phyloP scores from a whole-genome alignment of 139 green algal species.

The Micromonas commoda region DNA sequence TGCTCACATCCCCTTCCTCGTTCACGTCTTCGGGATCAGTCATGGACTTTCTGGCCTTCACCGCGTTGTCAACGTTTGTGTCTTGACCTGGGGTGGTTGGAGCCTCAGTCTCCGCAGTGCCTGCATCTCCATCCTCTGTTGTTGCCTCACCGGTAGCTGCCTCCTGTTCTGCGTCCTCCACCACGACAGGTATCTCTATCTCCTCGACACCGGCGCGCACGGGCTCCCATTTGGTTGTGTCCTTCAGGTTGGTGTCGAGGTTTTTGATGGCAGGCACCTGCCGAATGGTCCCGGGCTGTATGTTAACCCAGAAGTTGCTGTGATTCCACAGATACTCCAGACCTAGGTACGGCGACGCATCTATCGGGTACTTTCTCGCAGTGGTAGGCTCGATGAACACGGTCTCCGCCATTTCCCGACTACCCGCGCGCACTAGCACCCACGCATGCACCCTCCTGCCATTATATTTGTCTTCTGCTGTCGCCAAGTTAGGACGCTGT shows the following conservation, averaged over 20 bases:
- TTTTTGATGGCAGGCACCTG: not conserved
- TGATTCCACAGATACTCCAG: conserved; percentile 70
- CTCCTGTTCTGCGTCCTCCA: too few relatives aligned
- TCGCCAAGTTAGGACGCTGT: not conserved
- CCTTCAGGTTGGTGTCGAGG: not conserved
- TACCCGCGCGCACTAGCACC: conserved; percentile 66
- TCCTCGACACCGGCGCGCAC: not conserved
- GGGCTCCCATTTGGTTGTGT: not conserved
- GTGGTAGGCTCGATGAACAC: conserved; percentile 70
- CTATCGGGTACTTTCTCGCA: conserved; percentile 45
- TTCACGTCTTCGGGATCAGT: not conserved
- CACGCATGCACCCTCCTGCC: conserved; percentile 59
- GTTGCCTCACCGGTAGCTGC: too few relatives aligned
- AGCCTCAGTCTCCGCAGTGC: too few relatives aligned
- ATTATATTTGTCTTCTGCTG: conserved; percentile 1
- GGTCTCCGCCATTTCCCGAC: conserved; percentile 50
- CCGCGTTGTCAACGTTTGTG: too few relatives aligned
- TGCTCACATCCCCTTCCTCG: conserved; percentile 7
- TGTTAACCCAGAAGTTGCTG: conserved; percentile 63
- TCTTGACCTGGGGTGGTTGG: too few relatives aligned
- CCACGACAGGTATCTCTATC: too few relatives aligned
- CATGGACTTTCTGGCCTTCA: too few relatives aligned
- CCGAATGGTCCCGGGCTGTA: conserved; percentile 44
- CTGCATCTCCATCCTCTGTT: too few relatives aligned
- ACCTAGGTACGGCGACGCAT: conserved; percentile 57